Evolutionary conservation across 169 alveolate species (phyloP).

Genomic region (Eimeria sp.): DNA sequence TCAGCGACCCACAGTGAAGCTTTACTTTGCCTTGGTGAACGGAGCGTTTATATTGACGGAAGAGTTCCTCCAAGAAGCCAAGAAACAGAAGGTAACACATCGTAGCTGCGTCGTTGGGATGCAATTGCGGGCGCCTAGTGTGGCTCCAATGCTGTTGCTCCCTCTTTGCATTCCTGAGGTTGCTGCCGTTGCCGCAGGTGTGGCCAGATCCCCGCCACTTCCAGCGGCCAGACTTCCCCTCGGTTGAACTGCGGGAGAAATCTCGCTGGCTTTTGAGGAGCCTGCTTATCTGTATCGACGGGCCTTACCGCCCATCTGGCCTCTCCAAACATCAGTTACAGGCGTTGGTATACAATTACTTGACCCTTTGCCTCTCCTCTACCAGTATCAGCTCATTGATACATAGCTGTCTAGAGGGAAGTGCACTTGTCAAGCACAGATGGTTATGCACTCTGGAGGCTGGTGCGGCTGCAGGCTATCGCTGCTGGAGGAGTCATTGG

Average conservation of each 20-base stretch:
- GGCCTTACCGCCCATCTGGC: conserved; percentile 62
- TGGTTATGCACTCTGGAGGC: neutral
- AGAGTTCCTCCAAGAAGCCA: conserved; percentile 55
- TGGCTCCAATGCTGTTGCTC: neutral
- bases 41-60: conserved; percentile 51
- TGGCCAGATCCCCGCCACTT: conserved; percentile 76
- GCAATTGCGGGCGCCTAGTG: neutral
- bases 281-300: conserved; percentile 33
- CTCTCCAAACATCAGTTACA: conserved; percentile 74
- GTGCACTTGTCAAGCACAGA: neutral
- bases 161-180: neutral
- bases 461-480: conserved; percentile 48
- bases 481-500: conserved; percentile 60
- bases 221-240: conserved; percentile 71
- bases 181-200: conserved; percentile 31
- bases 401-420: neutral
- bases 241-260: conserved; percentile 20
- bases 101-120: neutral
- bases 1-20: conserved; percentile 73
- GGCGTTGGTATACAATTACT: conserved; percentile 16
- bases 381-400: neutral
- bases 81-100: conserved; percentile 22
- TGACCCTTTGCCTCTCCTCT: neutral
- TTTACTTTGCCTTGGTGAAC: conserved; percentile 68
- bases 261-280: conserved; percentile 68